Percentiles rank a stretch among this genome's conserved stretches.
Evolutionary conservation across 2,329 filamentous ascomycete species (phyloP).

Genomic region (Zasmidium cellare): DNA sequence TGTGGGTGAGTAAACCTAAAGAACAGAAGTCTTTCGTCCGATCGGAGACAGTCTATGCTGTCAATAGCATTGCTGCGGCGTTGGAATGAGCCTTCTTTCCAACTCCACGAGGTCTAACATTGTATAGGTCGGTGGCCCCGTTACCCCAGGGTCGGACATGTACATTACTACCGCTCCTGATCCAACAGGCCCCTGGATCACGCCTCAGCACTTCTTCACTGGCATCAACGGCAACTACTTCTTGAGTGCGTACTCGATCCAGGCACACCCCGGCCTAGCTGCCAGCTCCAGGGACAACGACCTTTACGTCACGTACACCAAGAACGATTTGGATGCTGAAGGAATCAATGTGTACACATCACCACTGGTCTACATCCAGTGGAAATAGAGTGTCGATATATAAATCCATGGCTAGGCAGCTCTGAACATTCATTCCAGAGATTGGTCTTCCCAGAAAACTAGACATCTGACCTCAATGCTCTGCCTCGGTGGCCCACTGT

Average conservation of each 20-base stretch:
- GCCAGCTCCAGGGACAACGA: constrained; percentile 1
- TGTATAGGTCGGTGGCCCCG: constrained; percentile 22
- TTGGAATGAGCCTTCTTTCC: too few relatives aligned
- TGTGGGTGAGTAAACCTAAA: too few relatives aligned
- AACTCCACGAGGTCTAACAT: too few relatives aligned
- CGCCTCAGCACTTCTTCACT: constrained; percentile 7
- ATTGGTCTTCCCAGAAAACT: constrained; percentile 17
- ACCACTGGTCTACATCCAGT: constrained; percentile 4
- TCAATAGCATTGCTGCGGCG: too few relatives aligned
- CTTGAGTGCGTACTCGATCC: constrained; percentile 7
- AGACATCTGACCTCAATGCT: constrained; percentile 22
- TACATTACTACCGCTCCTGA: constrained; percentile 24
- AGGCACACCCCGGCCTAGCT: constrained; percentile 7
- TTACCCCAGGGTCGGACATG: constrained; percentile 9
- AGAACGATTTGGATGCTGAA: not conserved
- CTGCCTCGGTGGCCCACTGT: constrained; percentile 15
- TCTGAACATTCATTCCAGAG: not conserved
- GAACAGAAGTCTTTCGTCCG: too few relatives aligned
- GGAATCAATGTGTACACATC: not conserved
- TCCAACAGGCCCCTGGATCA: constrained; percentile 27
- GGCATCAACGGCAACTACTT: constrained; percentile 5
- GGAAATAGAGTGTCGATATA: not conserved
- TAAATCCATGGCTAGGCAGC: not conserved
- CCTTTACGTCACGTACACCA: constrained; percentile 11
- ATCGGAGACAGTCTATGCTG: too few relatives aligned